A percentile compares a stretch with the other conserved stretches of the same genome.
These are phyloP conservation scores for Circinella umbellata DNA, from an alignment of 371 early-diverging fungal species.

Conservation along the genomic window DNA sequence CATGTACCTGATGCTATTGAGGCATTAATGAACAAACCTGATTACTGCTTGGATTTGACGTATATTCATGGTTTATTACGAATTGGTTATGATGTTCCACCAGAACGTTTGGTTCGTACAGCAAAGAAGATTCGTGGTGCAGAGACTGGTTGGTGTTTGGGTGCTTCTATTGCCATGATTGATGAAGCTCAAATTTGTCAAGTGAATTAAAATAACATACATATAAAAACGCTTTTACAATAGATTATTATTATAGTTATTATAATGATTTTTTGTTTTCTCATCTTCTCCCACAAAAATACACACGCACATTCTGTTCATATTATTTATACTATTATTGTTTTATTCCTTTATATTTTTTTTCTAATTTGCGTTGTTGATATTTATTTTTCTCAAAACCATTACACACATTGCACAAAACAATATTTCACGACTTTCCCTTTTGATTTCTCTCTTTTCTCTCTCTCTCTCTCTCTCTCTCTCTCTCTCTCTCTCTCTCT, in stretches of 20 bases:
- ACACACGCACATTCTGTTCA: too few relatives aligned
- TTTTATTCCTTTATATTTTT: too few relatives aligned
- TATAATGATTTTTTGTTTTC: background rate
- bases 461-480: too few relatives aligned
- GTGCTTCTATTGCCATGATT: conserved; percentile 85
- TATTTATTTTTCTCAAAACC: too few relatives aligned
- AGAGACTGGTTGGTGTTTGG: conserved; percentile 97
- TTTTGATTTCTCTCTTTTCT: too few relatives aligned
- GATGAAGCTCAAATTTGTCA: conserved; percentile 50
- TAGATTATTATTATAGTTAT: background rate
- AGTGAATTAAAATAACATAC: conserved; percentile 10
- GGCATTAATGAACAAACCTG: conserved; percentile 54
- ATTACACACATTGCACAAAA: too few relatives aligned
- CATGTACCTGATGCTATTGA: conserved; percentile 45
- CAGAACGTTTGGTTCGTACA: conserved; percentile 72
- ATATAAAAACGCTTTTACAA: background rate
- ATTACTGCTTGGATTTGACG: conserved; percentile 87
- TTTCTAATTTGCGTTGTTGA: too few relatives aligned
- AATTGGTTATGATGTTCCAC: conserved; percentile 83
- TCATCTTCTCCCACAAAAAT: too few relatives aligned
- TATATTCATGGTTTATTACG: conserved; percentile 83
- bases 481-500: too few relatives aligned
- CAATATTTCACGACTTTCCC: too few relatives aligned
- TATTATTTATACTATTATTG: too few relatives aligned
- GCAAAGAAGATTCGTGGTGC: conserved; percentile 91